These are phyloP conservation scores for Digitaria exilis DNA, from an alignment of 202 grass and related monocot genomes.

Conservation along the genomic window DNA sequence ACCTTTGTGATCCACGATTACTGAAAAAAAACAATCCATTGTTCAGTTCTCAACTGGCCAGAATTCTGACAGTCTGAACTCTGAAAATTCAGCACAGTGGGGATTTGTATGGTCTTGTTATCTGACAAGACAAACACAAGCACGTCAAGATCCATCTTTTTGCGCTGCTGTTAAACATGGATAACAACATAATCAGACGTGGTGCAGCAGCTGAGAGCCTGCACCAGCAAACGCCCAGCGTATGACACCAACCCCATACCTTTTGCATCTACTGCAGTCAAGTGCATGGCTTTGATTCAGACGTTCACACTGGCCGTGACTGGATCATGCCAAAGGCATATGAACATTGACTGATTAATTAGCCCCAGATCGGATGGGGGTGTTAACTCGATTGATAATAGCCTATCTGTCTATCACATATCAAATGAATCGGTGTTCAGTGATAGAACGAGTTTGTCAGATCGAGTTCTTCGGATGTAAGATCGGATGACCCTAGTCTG, in stretches of 20 bases:
- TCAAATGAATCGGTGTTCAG: no score
- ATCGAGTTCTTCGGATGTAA: no score
- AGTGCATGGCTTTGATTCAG: background rate
- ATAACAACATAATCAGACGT: background rate
- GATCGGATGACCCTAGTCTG: no score
- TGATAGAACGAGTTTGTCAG: no score
- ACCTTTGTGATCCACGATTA: background rate
- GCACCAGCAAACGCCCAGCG: constrained; percentile 28
- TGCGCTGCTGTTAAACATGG: background rate
- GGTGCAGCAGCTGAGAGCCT: background rate
- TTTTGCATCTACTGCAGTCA: background rate
- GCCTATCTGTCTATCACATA: no score
- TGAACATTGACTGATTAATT: constrained; percentile 11
- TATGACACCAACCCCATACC: background rate
- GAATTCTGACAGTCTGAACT: constrained; percentile 4
- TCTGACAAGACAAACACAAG: background rate
- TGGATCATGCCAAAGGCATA: background rate
- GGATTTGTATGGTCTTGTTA: background rate
- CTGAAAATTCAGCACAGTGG: background rate
- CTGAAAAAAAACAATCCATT: background rate
- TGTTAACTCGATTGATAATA: no score
- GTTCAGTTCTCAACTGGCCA: background rate
- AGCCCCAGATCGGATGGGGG: no score
- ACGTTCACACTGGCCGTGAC: constrained; percentile 29
- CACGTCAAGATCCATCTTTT: background rate